Conservation (phyloP, 441 rosid species). For the Viola pubescens region DNA sequence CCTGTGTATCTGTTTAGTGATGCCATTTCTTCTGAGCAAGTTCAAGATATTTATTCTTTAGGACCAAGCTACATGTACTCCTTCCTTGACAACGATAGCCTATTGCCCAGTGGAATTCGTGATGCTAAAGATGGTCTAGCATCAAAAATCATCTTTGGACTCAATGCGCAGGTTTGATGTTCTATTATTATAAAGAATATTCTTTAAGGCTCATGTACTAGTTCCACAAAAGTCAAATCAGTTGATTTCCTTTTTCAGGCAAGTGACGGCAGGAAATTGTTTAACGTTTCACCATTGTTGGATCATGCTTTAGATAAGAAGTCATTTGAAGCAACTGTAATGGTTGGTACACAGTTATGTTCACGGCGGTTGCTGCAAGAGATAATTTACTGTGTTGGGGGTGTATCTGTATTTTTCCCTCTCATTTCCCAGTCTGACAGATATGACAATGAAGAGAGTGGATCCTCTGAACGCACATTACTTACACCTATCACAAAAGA, state of each 20-base stretch:
- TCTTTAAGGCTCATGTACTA: constrained; percentile 8
- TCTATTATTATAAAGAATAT: constrained; percentile 10
- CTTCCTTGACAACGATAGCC: constrained; percentile 75
- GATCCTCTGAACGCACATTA: constrained; percentile 41
- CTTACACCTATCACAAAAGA: constrained; percentile 65
- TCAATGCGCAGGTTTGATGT: constrained; percentile 85
- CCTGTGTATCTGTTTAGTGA: constrained; percentile 89
- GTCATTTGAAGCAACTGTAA: constrained; percentile 73
- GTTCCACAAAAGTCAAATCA: constrained; percentile 15
- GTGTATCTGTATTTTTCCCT: constrained; percentile 96
- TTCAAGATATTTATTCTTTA: constrained; percentile 68
- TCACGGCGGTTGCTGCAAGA: constrained; percentile 93
- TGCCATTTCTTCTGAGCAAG: constrained; percentile 83
- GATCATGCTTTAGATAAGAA: constrained; percentile 62
- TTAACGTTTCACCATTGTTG: constrained; percentile 71
- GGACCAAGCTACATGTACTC: constrained; percentile 99
- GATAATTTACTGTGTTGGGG: constrained; percentile 97
- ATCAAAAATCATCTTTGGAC: constrained; percentile 84
- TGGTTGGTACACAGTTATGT: constrained; percentile 86
- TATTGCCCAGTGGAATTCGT: constrained; percentile 73
- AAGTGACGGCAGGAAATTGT: constrained; percentile 76
- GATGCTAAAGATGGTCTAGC: constrained; percentile 96
- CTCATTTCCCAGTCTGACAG: constrained; percentile 83
- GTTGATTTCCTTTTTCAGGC: constrained; percentile 59
- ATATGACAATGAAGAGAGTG: constrained; percentile 58